Evolutionary conservation across 306 rosid genomes (phyloP).

Genomic region (Biancaea sappan): DNA sequence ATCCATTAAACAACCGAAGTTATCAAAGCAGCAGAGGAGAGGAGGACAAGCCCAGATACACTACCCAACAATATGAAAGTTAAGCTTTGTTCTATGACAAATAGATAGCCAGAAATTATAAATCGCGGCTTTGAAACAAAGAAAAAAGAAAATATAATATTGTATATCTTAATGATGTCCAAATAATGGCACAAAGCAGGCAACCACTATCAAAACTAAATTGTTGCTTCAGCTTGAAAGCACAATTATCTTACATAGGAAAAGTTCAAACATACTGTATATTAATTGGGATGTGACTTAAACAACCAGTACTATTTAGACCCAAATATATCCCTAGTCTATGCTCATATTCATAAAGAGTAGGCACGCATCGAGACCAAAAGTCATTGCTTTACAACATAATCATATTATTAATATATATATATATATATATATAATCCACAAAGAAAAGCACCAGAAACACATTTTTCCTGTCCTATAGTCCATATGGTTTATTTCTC

Average conservation of each 20-base stretch:
- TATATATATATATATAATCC: neutral
- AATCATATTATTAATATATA: constrained; percentile 16
- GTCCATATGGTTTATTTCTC: constrained; percentile 3
- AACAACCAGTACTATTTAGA: neutral
- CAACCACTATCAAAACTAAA: neutral
- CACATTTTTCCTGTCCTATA: constrained; percentile 7
- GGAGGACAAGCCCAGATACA: neutral
- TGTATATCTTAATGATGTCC: neutral
- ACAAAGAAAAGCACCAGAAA: neutral
- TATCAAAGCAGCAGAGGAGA: neutral
- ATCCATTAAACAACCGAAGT: neutral
- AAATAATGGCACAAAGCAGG: neutral
- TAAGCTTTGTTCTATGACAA: neutral
- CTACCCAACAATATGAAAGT: constrained; percentile 21
- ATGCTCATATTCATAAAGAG: neutral
- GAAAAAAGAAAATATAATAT: neutral
- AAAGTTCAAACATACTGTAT: neutral
- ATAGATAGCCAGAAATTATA: constrained; percentile 2
- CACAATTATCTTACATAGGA: neutral
- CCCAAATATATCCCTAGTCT: neutral
- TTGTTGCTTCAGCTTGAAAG: neutral
- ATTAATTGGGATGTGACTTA: neutral
- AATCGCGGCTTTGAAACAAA: neutral
- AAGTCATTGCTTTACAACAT: neutral
- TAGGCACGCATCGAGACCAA: neutral